These are phyloP conservation scores for Bipolaris oryzae DNA, from an alignment of 2,329 filamentous ascomycete species.

Conservation along the genomic window DNA sequence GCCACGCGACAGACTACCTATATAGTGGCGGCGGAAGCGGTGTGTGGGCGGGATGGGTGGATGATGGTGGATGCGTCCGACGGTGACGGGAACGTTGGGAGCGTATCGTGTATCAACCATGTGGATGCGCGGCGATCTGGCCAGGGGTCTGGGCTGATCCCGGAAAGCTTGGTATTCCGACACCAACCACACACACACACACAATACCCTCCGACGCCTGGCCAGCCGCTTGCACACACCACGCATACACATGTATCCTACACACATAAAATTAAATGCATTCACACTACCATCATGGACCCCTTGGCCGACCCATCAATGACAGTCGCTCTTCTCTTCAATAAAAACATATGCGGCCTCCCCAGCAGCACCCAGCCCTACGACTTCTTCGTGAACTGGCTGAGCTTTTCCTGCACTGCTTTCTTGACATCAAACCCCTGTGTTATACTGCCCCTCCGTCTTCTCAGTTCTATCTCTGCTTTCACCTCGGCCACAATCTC, in stretches of 20 bases:
- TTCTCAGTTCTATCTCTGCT: slow-evolving; percentile 70
- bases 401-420: slow-evolving; percentile 46
- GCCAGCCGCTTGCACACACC: too few relatives aligned
- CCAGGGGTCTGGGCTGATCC: neutral
- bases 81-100: too few relatives aligned
- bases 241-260: too few relatives aligned
- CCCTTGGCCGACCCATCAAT: too few relatives aligned
- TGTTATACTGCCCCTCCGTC: slow-evolving; percentile 50
- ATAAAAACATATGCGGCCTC: neutral
- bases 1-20: too few relatives aligned
- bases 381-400: slow-evolving; percentile 36
- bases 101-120: neutral
- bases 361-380: neutral
- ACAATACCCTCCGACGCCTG: neutral
- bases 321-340: neutral
- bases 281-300: too few relatives aligned
- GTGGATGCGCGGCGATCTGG: slow-evolving; percentile 4
- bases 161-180: neutral
- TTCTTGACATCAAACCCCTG: slow-evolving; percentile 46
- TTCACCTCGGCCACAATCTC: slow-evolving; percentile 78
- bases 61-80: too few relatives aligned
- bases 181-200: neutral
- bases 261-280: too few relatives aligned
- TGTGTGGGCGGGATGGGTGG: too few relatives aligned
- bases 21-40: too few relatives aligned